phyloP scores from a whole-genome alignment of 164 flowering plant genomes.

The Stephania yunnanensis region DNA sequence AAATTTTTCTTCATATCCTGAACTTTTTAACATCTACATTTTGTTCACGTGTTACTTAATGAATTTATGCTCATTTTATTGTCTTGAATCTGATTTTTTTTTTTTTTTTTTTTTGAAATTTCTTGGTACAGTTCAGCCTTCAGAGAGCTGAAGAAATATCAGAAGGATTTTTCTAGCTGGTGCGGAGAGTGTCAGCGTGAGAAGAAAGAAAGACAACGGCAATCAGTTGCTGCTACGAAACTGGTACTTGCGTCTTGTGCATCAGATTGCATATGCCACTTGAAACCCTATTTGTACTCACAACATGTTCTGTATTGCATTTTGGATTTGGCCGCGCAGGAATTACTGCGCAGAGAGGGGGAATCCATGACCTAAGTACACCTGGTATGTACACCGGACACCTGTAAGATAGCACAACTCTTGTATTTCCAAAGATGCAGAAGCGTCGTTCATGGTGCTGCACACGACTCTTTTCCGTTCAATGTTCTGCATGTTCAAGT shows the following conservation, averaged over 20 bases:
- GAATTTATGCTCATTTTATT: neutral
- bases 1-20: neutral
- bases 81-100: too few species aligned
- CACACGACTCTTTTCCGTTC: neutral
- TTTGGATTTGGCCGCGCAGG: neutral
- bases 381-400: neutral
- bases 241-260: constrained; percentile 42
- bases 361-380: neutral
- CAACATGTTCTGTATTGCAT: too few species aligned
- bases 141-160: constrained; percentile 79
- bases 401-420: neutral
- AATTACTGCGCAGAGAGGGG: neutral
- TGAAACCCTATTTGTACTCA: too few species aligned
- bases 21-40: neutral
- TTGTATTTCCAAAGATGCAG: neutral
- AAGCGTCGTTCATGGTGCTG: neutral
- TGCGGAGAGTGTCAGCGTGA: constrained; percentile 87
- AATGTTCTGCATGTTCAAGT: neutral
- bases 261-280: neutral
- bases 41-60: neutral
- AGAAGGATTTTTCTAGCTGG: constrained; percentile 81
- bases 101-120: neutral
- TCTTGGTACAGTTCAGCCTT: constrained; percentile 55
- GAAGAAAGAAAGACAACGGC: constrained; percentile 64
- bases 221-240: constrained; percentile 54